phyloP scores from a whole-genome alignment of 2,329 filamentous ascomycete genomes.

The Pseudophaeomoniella oleicola region DNA sequence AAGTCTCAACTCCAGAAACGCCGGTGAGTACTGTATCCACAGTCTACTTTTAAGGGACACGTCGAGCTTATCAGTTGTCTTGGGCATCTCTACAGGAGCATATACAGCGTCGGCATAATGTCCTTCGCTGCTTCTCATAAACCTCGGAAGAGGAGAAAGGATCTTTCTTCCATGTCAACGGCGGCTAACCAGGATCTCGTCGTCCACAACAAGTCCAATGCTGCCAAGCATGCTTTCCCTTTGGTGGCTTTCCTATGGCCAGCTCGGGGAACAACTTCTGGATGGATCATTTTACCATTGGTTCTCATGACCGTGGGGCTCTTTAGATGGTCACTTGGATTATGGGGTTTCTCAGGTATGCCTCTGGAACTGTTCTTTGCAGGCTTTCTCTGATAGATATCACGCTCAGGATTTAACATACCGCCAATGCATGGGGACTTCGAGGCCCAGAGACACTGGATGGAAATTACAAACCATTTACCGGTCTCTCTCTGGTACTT shows the following conservation, averaged over 20 bases:
- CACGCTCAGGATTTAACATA: slow-evolving; percentile 49
- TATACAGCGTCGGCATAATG: slow-evolving; percentile 8
- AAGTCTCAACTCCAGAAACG: no score
- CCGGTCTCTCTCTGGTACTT: slow-evolving; percentile 96
- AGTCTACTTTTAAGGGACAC: no score
- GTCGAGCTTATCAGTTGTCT: no score
- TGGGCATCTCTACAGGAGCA: slow-evolving; percentile 13
- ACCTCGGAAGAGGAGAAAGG: slow-evolving; percentile 31
- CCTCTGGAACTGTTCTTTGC: slow-evolving; percentile 53
- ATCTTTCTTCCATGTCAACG: slow-evolving; percentile 10
- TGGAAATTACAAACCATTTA: slow-evolving; percentile 84
- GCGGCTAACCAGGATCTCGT: slow-evolving; percentile 20
- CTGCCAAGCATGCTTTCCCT: slow-evolving; percentile 60
- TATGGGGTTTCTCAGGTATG: slow-evolving; percentile 90
- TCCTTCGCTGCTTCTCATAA: slow-evolving; percentile 22
- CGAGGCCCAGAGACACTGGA: slow-evolving; percentile 96
- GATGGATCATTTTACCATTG: slow-evolving; percentile 83
- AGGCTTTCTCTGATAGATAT: not conserved
- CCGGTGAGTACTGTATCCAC: no score
- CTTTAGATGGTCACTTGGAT: slow-evolving; percentile 79
- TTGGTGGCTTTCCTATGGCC: slow-evolving; percentile 92
- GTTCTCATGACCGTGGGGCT: slow-evolving; percentile 82
- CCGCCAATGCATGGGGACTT: slow-evolving; percentile 95
- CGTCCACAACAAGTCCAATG: slow-evolving; percentile 26
- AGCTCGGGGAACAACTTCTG: slow-evolving; percentile 62